Percentiles rank a stretch among this genome's conserved stretches.
phyloP scores from a whole-genome alignment of 2,329 filamentous ascomycete species.

The Neurospora sp. region DNA sequence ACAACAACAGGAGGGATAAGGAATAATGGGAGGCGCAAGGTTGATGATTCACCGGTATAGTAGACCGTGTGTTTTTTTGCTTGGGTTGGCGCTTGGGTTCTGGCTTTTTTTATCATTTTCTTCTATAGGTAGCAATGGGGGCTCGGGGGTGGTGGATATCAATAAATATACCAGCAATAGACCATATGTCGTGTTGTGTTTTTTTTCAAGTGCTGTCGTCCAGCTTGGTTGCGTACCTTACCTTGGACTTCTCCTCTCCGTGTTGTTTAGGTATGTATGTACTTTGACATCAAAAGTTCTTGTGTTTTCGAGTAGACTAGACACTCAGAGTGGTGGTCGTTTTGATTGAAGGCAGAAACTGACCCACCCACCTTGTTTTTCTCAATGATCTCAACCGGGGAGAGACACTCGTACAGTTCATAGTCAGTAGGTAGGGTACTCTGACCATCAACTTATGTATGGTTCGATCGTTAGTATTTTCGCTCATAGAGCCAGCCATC shows the following conservation, averaged over 20 bases:
- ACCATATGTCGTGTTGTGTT: background rate
- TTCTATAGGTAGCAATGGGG: background rate
- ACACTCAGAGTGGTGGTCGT: background rate
- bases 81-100: background rate
- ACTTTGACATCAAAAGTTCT: too few species aligned
- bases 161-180: background rate
- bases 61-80: background rate
- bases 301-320: too few species aligned
- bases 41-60: constrained; percentile 1
- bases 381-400: background rate
- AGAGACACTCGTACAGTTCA: background rate
- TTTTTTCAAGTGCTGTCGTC: background rate
- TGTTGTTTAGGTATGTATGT: too few species aligned
- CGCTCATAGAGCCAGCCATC: background rate
- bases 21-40: background rate
- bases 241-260: too few species aligned
- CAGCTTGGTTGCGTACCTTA: too few species aligned
- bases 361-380: background rate
- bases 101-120: background rate
- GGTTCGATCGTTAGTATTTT: background rate
- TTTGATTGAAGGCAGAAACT: background rate
- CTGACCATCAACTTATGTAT: too few species aligned
- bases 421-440: background rate
- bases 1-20: background rate
- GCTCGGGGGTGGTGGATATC: background rate